phyloP scores from a whole-genome alignment of 2,329 filamentous ascomycete genomes.

The Fusarium sp. region DNA sequence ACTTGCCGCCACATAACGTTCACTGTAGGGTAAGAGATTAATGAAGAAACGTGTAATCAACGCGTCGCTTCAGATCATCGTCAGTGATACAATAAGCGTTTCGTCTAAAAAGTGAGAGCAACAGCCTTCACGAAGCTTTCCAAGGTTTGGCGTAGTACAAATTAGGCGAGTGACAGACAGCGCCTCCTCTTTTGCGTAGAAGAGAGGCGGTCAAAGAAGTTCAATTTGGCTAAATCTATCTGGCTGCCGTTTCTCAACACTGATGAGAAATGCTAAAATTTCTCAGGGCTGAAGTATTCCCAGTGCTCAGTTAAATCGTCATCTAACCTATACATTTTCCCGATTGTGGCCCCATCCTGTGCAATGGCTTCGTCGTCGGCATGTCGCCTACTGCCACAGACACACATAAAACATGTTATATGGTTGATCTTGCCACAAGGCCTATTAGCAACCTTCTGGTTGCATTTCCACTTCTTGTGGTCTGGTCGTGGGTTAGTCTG shows the following conservation, averaged over 20 bases:
- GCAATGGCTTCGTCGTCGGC: background rate
- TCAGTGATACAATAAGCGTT: background rate
- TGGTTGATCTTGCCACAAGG: background rate
- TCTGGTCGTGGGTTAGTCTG: background rate
- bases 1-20: background rate
- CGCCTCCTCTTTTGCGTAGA: too few species aligned
- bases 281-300: background rate
- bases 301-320: background rate
- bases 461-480: constrained; percentile 26
- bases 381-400: background rate
- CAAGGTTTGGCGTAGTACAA: too few species aligned
- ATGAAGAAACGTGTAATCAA: background rate
- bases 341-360: background rate
- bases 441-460: background rate
- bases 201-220: too few species aligned
- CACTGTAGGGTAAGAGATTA: background rate
- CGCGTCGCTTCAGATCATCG: background rate
- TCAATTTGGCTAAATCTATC: too few species aligned
- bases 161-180: too few species aligned
- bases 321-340: background rate
- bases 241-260: background rate
- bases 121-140: too few species aligned
- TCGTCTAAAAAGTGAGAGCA: too few species aligned
- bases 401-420: background rate
- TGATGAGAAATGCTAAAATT: too few species aligned